Conservation (phyloP, 2,329 filamentous ascomycete species). For the Monilinia polystroma region DNA sequence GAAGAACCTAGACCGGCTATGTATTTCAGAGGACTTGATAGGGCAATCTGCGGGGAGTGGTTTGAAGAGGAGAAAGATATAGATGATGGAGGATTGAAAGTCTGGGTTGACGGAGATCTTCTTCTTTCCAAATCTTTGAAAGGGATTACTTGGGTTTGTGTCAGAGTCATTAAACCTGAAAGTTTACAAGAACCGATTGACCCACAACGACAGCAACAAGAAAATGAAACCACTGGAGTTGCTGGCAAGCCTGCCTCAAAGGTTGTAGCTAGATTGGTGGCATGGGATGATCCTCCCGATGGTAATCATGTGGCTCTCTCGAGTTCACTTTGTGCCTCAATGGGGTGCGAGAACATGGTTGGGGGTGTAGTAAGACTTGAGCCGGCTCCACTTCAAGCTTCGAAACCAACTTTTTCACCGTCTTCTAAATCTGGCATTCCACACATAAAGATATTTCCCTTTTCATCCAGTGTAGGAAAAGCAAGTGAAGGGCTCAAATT, state of each 20-base stretch:
- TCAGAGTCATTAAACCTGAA: conserved; percentile 84
- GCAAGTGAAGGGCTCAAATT: conserved; percentile 71
- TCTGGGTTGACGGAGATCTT: conserved; percentile 84
- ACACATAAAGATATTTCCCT: conserved; percentile 77
- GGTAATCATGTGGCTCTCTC: conserved; percentile 79
- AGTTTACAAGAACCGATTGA: conserved; percentile 71
- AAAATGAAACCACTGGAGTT: conserved; percentile 62
- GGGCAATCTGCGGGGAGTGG: conserved; percentile 67
- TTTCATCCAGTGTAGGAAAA: conserved; percentile 57
- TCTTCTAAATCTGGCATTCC: conserved; percentile 50
- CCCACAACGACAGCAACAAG: conserved; percentile 63
- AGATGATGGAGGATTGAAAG: conserved; percentile 59
- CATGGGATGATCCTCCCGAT: conserved; percentile 87
- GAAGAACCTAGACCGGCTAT: conserved; percentile 67
- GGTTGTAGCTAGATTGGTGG: conserved; percentile 70
- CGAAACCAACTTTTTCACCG: conserved; percentile 26
- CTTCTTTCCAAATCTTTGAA: conserved; percentile 69
- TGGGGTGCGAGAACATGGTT: conserved; percentile 71
- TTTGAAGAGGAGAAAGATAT: conserved; percentile 63
- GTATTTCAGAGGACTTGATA: conserved; percentile 79
- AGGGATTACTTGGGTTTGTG: conserved; percentile 72
- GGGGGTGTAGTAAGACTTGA: conserved; percentile 88
- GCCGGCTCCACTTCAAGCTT: conserved; percentile 59
- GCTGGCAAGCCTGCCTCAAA: conserved; percentile 60
- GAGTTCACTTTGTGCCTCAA: conserved; percentile 67